Evolutionary conservation across 441 rosid genomes (phyloP).

Genomic region (Populus hybrid): DNA sequence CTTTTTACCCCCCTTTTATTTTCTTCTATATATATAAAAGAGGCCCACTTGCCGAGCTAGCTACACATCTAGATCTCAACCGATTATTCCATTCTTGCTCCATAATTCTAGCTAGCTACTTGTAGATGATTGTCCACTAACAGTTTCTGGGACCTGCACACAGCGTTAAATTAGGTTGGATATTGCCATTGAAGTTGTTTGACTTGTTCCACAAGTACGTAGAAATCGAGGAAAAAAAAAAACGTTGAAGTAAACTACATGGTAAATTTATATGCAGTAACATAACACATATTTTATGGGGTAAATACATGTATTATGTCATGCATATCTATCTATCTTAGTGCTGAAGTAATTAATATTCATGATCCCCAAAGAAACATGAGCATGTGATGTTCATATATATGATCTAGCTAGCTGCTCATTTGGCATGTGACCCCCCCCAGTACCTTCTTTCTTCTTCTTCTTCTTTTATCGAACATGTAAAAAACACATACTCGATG

Average conservation of each 20-base stretch:
- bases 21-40: neutral
- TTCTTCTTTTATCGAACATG: too few species aligned
- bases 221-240: neutral
- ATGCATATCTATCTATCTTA: neutral
- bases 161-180: neutral
- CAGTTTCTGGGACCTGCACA: neutral
- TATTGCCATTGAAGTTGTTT: too few species aligned
- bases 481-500: neutral
- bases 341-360: neutral
- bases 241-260: too few species aligned
- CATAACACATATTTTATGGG: neutral
- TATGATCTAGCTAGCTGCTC: neutral
- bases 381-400: slow-evolving; percentile 7
- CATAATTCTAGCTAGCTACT: neutral
- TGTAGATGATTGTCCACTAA: neutral
- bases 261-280: too few species aligned
- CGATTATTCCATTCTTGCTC: neutral
- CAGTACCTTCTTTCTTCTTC: neutral
- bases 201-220: too few species aligned
- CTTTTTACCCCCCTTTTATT: too few species aligned
- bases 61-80: neutral
- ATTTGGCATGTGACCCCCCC: neutral
- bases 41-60: neutral
- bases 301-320: neutral
- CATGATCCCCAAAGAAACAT: neutral